phyloP scores from a whole-genome alignment of 2,329 filamentous ascomycete species.

The Penicillium glabrum region DNA sequence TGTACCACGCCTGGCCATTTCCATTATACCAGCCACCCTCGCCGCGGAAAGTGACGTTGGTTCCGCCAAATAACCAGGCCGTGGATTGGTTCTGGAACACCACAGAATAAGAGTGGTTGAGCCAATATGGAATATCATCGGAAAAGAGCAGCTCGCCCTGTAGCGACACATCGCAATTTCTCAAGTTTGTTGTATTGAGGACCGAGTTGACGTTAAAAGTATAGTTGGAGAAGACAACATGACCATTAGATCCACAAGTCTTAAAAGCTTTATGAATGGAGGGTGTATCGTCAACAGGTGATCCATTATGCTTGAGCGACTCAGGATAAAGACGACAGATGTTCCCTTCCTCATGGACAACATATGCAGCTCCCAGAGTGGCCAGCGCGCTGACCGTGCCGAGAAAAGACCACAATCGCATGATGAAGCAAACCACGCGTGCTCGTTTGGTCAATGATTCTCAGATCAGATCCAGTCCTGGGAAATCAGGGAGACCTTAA shows the following conservation, averaged over 20 bases:
- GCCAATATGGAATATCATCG: constrained; percentile 54
- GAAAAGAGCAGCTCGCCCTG: constrained; percentile 39
- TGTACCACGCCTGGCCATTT: constrained; percentile 62
- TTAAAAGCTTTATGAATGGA: constrained; percentile 29
- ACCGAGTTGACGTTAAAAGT: constrained; percentile 20
- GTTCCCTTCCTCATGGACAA: constrained; percentile 17
- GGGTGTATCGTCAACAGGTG: constrained; percentile 21
- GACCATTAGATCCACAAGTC: constrained; percentile 28
- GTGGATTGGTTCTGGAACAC: constrained; percentile 58
- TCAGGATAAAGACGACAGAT: constrained; percentile 24
- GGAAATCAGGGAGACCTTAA: not conserved
- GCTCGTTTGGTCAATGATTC: no score
- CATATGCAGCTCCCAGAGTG: constrained; percentile 11
- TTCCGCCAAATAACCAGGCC: constrained; percentile 57
- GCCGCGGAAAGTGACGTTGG: constrained; percentile 51
- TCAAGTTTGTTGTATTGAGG: constrained; percentile 19
- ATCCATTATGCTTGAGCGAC: constrained; percentile 18
- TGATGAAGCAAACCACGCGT: not conserved
- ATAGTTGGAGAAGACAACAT: constrained; percentile 25
- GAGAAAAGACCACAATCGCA: not conserved
- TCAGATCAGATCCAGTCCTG: not conserved
- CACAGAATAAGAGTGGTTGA: constrained; percentile 51
- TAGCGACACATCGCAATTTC: constrained; percentile 29
- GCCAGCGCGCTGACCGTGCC: not conserved
- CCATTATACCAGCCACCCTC: constrained; percentile 57